Percentiles rank a stretch among this genome's conserved stretches.
These are phyloP conservation scores for Candida ponderosae DNA, from an alignment of 805 yeast genomes.

Conservation along the genomic window DNA sequence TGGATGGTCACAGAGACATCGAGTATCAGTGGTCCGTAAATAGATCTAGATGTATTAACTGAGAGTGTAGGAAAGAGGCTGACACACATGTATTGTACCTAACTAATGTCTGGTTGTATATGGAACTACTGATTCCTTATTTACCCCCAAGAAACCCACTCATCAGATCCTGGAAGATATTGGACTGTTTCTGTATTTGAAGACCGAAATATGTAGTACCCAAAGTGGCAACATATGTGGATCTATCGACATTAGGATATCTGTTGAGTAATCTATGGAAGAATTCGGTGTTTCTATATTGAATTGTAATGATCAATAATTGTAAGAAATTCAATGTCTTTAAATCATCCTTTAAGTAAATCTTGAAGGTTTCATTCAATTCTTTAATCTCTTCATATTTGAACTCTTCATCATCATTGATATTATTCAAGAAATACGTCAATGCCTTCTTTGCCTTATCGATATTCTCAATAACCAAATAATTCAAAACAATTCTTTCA, in stretches of 20 bases:
- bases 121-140: not conserved
- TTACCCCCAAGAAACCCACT: conserved; percentile 49
- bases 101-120: too few species aligned
- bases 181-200: conserved; percentile 40
- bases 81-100: too few species aligned
- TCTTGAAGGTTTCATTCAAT: conserved; percentile 25
- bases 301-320: conserved; percentile 53
- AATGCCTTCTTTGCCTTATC: conserved; percentile 44
- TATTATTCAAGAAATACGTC: conserved; percentile 25
- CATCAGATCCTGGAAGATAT: conserved; percentile 70
- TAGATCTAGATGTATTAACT: too few species aligned
- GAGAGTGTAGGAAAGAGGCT: too few species aligned
- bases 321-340: conserved; percentile 63
- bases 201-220: conserved; percentile 61
- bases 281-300: conserved; percentile 41
- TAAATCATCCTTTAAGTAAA: conserved; percentile 25
- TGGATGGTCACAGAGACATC: too few species aligned
- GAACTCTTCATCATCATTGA: conserved; percentile 18
- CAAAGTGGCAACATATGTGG: conserved; percentile 39
- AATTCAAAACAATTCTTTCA: conserved; percentile 67
- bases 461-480: conserved; percentile 58
- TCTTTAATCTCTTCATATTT: conserved; percentile 19
- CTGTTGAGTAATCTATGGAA: conserved; percentile 45
- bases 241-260: conserved; percentile 34
- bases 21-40: too few species aligned